Percentiles rank a stretch among this genome's conserved stretches.
These are phyloP conservation scores for Afroboletus lepidellus DNA, from an alignment of 1,284 basidiomycete genomes.

Conservation along the genomic window DNA sequence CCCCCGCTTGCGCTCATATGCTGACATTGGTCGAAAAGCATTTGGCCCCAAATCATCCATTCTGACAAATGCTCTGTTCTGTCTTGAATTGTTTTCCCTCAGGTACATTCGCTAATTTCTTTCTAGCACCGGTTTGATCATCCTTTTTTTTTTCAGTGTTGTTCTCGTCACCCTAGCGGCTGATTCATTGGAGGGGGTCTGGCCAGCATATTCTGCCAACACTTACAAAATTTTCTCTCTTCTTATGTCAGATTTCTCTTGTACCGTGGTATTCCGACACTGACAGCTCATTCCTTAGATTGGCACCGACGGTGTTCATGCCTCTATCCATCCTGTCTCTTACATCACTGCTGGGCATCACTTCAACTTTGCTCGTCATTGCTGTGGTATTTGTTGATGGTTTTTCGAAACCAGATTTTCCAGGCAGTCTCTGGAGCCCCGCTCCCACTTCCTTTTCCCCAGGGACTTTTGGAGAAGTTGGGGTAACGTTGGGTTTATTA, in stretches of 20 bases:
- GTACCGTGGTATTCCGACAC: background rate
- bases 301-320: conserved; percentile 82
- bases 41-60: conserved; percentile 74
- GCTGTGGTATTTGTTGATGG: conserved; percentile 85
- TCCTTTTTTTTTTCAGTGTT: conserved; percentile 48
- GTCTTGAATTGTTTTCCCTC: conserved; percentile 81
- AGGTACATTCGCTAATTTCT: conserved; percentile 46
- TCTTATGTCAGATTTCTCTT: conserved; percentile 52
- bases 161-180: conserved; percentile 84
- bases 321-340: conserved; percentile 84
- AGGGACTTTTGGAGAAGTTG: conserved; percentile 58
- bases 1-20: conserved; percentile 73
- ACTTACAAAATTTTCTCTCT: conserved; percentile 78
- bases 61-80: conserved; percentile 76
- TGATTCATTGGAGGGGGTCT: conserved; percentile 76
- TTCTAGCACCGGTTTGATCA: background rate
- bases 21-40: conserved; percentile 85
- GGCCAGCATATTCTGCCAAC: conserved; percentile 64
- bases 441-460: conserved; percentile 68
- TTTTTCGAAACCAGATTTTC: conserved; percentile 70
- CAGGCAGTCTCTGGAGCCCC: conserved; percentile 81
- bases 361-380: conserved; percentile 78
- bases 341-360: conserved; percentile 80
- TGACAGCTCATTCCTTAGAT: conserved; percentile 37
- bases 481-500: conserved; percentile 82